phyloP scores from a whole-genome alignment of 2,329 filamentous ascomycete species.

The Onygenales sp. region DNA sequence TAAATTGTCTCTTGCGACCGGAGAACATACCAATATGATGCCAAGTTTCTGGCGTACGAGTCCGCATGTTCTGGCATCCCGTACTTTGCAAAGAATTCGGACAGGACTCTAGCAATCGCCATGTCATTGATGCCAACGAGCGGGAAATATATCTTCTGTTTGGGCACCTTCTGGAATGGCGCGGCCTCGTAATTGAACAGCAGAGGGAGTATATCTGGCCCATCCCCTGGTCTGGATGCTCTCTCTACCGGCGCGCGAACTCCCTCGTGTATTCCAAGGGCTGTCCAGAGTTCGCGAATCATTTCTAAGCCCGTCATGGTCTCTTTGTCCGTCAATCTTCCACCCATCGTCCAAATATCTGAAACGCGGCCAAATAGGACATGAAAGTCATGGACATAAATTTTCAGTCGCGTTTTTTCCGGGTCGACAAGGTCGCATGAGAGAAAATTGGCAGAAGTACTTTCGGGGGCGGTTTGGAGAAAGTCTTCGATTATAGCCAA shows the following conservation, averaged over 20 bases:
- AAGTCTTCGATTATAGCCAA: slow-evolving; percentile 1
- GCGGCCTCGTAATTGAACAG: neutral
- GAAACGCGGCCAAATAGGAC: slow-evolving; percentile 9
- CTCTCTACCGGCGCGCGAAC: slow-evolving; percentile 5
- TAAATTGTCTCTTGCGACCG: neutral
- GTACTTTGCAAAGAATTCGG: neutral
- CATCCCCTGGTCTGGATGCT: slow-evolving; percentile 6
- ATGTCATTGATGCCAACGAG: neutral
- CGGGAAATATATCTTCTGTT: neutral
- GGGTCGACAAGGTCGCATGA: slow-evolving; percentile 14
- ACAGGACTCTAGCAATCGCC: neutral
- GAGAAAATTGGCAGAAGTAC: slow-evolving; percentile 4
- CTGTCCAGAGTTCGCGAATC: slow-evolving; percentile 11
- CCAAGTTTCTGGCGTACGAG: neutral
- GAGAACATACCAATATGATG: neutral
- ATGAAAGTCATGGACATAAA: slow-evolving; percentile 11
- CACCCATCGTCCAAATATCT: slow-evolving; percentile 15
- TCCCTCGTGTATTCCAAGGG: slow-evolving; percentile 8
- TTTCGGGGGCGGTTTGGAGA: slow-evolving; percentile 2
- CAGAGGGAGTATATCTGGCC: slow-evolving; percentile 1
- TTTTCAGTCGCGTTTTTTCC: slow-evolving; percentile 11
- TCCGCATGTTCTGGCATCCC: neutral
- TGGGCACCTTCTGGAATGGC: neutral
- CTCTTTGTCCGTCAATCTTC: slow-evolving; percentile 6
- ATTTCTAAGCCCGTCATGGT: slow-evolving; percentile 8